A percentile compares a stretch with the other conserved stretches of the same genome.
Conservation (phyloP, 257 asterid genomes). For the Eustoma russellianum region DNA sequence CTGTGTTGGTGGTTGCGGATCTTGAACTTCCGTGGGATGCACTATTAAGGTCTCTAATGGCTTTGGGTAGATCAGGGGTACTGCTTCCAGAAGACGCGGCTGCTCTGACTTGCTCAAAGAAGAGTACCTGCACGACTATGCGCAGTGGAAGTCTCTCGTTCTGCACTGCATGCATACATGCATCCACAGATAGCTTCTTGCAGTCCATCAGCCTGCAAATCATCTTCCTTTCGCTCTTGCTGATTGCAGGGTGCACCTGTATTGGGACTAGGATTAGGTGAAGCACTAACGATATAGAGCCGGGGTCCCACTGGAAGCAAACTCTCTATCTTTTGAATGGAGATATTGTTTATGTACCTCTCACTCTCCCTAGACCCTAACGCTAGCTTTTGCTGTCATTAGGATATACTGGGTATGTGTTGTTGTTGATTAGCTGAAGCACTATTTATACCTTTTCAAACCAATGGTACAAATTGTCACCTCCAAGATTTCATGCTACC, state of each 20-base stretch:
- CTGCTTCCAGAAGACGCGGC: conserved; percentile 92
- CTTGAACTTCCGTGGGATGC: conserved; percentile 71
- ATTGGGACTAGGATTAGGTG: conserved; percentile 1
- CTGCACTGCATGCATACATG: conserved; percentile 92
- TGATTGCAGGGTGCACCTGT: conserved; percentile 79
- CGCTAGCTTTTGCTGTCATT: no score
- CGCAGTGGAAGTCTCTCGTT: conserved; percentile 88
- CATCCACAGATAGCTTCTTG: conserved; percentile 85
- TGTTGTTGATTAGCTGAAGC: not conserved
- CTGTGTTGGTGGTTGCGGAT: conserved; percentile 59
- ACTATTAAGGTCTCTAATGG: conserved; percentile 62
- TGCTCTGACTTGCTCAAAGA: conserved; percentile 89
- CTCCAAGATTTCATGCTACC: not conserved
- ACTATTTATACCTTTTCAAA: not conserved
- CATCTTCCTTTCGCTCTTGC: conserved; percentile 77
- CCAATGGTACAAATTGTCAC: not conserved
- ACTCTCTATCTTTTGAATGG: no score
- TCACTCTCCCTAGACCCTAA: no score
- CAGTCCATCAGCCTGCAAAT: conserved; percentile 84
- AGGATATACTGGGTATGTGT: conserved; percentile 4
- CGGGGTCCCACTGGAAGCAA: no score
- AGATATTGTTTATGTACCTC: no score
- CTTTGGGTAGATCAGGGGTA: conserved; percentile 89
- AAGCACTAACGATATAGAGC: no score
- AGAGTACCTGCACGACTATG: conserved; percentile 82